These are phyloP conservation scores for Jamesozyma spencerorum DNA, from an alignment of 805 yeast species.

Conservation along the genomic window DNA sequence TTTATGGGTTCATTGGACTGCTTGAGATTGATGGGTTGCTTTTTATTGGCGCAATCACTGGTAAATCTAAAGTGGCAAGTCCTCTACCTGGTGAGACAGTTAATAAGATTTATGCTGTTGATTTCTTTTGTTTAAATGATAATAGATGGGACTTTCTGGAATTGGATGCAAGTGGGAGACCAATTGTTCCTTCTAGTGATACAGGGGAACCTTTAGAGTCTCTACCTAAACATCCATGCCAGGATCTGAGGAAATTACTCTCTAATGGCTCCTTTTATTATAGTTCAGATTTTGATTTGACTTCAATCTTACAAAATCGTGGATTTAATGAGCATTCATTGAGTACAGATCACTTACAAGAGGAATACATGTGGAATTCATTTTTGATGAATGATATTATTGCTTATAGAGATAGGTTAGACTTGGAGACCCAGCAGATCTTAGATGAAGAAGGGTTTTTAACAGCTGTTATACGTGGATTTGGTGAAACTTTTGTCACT, in stretches of 20 bases:
- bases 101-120: conserved; percentile 71
- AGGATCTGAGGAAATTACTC: conserved; percentile 64
- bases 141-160: conserved; percentile 76
- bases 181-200: conserved; percentile 12
- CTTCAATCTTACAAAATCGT: conserved; percentile 71
- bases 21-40: conserved; percentile 58
- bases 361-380: conserved; percentile 93
- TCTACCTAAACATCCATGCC: conserved; percentile 70
- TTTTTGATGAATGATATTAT: conserved; percentile 79
- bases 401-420: conserved; percentile 61
- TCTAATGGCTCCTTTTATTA: conserved; percentile 87
- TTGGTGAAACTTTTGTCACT: conserved; percentile 65
- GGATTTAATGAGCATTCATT: conserved; percentile 43
- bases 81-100: conserved; percentile 76
- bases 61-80: conserved; percentile 65
- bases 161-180: conserved; percentile 54
- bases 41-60: conserved; percentile 72
- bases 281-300: conserved; percentile 85
- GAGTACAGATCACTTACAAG: conserved; percentile 52
- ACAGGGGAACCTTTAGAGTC: conserved; percentile 17
- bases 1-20: conserved; percentile 74
- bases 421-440: conserved; percentile 43
- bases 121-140: conserved; percentile 66
- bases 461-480: conserved; percentile 90
- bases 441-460: conserved; percentile 72